A percentile compares a stretch with the other conserved stretches of the same genome.
Conservation (phyloP, 2,329 filamentous ascomycete genomes). For the Pestalotiopsis sp. region DNA sequence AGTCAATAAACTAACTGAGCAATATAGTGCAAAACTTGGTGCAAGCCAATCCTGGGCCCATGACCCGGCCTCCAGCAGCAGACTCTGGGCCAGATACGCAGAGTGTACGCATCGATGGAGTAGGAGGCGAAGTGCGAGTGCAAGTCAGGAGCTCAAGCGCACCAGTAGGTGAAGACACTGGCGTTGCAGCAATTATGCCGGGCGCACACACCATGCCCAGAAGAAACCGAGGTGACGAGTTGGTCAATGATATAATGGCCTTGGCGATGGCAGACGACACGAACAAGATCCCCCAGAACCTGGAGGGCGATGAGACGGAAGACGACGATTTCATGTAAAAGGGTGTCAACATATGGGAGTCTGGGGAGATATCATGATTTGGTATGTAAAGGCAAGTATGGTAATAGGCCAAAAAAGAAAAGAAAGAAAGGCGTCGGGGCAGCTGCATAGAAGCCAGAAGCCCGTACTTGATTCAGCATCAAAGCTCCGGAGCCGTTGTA, state of each 20-base stretch:
- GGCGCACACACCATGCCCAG: neutral
- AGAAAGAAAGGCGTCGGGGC: too few relatives aligned
- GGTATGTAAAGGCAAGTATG: neutral
- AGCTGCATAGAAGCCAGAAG: too few relatives aligned
- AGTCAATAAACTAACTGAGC: neutral
- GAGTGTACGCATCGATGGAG: constrained; percentile 56
- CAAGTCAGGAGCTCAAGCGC: constrained; percentile 45
- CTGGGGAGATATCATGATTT: too few relatives aligned
- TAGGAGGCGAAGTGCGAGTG: constrained; percentile 59
- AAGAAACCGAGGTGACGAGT: constrained; percentile 30
- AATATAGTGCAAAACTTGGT: constrained; percentile 61
- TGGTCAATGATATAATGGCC: constrained; percentile 34
- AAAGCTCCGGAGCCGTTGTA: too few relatives aligned
- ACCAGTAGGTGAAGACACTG: constrained; percentile 21
- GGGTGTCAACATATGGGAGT: neutral
- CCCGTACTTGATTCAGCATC: too few relatives aligned
- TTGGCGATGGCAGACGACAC: constrained; percentile 27
- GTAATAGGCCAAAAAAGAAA: too few relatives aligned
- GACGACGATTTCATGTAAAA: constrained; percentile 18
- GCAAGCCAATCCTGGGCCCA: constrained; percentile 28
- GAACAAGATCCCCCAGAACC: constrained; percentile 19
- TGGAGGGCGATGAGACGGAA: constrained; percentile 15
- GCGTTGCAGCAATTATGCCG: constrained; percentile 6
- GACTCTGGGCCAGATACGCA: constrained; percentile 38
- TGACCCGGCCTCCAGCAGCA: constrained; percentile 18